phyloP scores from a whole-genome alignment of 2,329 filamentous ascomycete genomes.

The Clonostachys rosea region DNA sequence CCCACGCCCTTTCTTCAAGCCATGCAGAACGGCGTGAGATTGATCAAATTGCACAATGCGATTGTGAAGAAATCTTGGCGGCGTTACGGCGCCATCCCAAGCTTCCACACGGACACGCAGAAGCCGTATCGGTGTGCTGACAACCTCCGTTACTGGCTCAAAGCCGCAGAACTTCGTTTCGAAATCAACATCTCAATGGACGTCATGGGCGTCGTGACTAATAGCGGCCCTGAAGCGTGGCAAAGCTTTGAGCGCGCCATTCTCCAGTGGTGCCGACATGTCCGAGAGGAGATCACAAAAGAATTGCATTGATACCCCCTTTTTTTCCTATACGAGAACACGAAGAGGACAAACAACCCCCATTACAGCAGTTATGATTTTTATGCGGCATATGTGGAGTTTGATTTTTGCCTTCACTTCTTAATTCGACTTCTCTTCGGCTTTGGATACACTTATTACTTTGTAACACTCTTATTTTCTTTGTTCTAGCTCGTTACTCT shows the following conservation, averaged over 20 bases:
- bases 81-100: slow-evolving; percentile 84
- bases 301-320: slow-evolving; percentile 40
- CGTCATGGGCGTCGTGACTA: slow-evolving; percentile 81
- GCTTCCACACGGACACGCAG: slow-evolving; percentile 84
- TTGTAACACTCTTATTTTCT: background rate
- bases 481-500: background rate
- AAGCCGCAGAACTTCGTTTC: slow-evolving; percentile 92
- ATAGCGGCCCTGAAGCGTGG: slow-evolving; percentile 67
- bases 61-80: slow-evolving; percentile 79
- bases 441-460: background rate
- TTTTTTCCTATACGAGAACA: background rate
- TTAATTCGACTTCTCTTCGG: background rate
- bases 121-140: slow-evolving; percentile 94
- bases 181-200: slow-evolving; percentile 81
- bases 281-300: slow-evolving; percentile 75
- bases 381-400: slow-evolving; percentile 4
- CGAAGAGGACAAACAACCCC: slow-evolving; percentile 7
- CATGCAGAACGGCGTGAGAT: slow-evolving; percentile 73
- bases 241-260: slow-evolving; percentile 78
- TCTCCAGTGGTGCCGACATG: slow-evolving; percentile 75
- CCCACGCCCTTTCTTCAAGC: slow-evolving; percentile 70
- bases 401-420: background rate
- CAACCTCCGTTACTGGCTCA: slow-evolving; percentile 93
- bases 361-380: background rate
- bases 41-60: slow-evolving; percentile 87